Evolutionary conservation across 2,329 filamentous ascomycete genomes (phyloP).

Genomic region (Cladosporium sp.): DNA sequence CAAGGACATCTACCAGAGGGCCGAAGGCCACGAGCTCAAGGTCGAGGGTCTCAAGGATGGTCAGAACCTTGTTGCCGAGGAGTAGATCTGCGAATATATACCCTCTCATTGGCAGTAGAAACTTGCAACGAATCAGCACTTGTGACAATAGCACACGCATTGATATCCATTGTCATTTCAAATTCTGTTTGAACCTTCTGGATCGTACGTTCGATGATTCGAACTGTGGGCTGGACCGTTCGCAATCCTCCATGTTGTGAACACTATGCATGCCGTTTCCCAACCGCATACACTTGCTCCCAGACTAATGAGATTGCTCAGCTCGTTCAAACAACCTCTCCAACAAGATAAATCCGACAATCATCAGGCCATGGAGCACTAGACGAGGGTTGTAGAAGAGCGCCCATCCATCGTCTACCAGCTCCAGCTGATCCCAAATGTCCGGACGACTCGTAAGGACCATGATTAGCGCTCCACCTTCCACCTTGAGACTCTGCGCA

Average conservation of each 20-base stretch:
- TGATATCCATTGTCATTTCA: too few relatives aligned
- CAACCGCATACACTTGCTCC: background rate
- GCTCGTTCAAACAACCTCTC: too few relatives aligned
- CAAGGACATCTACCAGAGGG: constrained; percentile 83
- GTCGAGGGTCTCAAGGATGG: constrained; percentile 84
- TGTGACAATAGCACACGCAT: background rate
- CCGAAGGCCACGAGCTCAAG: constrained; percentile 77
- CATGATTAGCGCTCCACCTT: background rate
- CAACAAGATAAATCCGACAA: too few relatives aligned
- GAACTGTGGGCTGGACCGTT: too few relatives aligned
- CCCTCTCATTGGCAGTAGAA: constrained; percentile 4
- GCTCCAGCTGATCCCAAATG: background rate
- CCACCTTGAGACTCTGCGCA: background rate
- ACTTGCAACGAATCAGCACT: background rate
- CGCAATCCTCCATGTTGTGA: too few relatives aligned
- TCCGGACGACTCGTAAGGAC: background rate
- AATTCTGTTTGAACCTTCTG: too few relatives aligned
- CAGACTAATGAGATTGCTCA: background rate
- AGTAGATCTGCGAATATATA: constrained; percentile 32
- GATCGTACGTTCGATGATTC: too few relatives aligned
- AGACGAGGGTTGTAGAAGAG: too few relatives aligned
- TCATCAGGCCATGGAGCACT: too few relatives aligned
- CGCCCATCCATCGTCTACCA: too few relatives aligned
- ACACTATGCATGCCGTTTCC: too few relatives aligned
- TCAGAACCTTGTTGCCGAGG: constrained; percentile 63